These are phyloP conservation scores for Dactylorhiza incarnata DNA, from an alignment of 106 monocot species.

Conservation along the genomic window DNA sequence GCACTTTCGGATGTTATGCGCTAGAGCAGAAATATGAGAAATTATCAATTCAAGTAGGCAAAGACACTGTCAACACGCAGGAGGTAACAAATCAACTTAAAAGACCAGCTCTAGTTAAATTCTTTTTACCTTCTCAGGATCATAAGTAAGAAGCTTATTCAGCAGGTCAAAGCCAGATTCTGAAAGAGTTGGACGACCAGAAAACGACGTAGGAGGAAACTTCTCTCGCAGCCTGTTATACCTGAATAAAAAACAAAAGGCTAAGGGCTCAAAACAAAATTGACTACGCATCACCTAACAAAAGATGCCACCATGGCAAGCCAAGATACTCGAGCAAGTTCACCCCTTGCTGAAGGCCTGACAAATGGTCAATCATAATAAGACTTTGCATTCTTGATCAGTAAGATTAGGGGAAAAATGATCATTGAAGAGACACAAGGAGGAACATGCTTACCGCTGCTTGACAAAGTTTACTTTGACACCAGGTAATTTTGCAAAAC, in stretches of 20 bases:
- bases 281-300: conserved; percentile 18
- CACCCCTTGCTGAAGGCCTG: conserved; percentile 26
- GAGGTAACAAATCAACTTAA: not conserved
- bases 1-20: conserved; percentile 75
- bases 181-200: conserved; percentile 63
- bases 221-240: conserved; percentile 73
- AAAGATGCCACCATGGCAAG: conserved; percentile 18
- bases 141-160: conserved; percentile 72
- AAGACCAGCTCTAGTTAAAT: not conserved
- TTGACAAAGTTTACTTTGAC: conserved; percentile 54
- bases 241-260: conserved; percentile 25
- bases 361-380: conserved; percentile 19
- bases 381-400: conserved; percentile 1
- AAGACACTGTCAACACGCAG: not conserved
- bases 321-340: conserved; percentile 24
- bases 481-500: conserved; percentile 56
- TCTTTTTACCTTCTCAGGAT: conserved; percentile 73
- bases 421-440: not conserved
- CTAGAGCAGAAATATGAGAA: conserved; percentile 28
- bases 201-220: conserved; percentile 71
- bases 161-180: conserved; percentile 82
- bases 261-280: conserved; percentile 3
- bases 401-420: not conserved
- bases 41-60: not conserved
- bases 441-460: conserved; percentile 56